phyloP scores from a whole-genome alignment of 2,329 filamentous ascomycete genomes.

The Cordyceps cateniannulata region DNA sequence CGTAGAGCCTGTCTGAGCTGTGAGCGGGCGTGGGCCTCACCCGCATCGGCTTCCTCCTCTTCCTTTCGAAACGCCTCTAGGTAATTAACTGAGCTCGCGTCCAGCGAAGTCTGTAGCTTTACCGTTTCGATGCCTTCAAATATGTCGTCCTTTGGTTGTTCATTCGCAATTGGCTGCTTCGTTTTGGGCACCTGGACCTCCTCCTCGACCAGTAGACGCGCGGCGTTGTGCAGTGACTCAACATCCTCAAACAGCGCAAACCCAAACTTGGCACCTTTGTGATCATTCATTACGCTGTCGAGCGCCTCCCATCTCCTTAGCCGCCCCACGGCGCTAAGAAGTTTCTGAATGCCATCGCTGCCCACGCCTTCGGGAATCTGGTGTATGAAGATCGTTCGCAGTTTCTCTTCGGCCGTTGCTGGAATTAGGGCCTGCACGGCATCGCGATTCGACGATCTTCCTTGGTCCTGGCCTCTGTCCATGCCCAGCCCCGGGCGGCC shows the following conservation, averaged over 20 bases:
- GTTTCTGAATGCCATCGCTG: slow-evolving; percentile 67
- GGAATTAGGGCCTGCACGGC: slow-evolving; percentile 64
- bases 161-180: slow-evolving; percentile 54
- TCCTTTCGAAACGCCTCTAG: slow-evolving; percentile 69
- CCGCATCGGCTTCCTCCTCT: slow-evolving; percentile 55
- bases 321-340: slow-evolving; percentile 70
- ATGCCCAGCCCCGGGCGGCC: slow-evolving; percentile 48
- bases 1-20: slow-evolving; percentile 62
- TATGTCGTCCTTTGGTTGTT: slow-evolving; percentile 35
- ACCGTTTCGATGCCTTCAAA: slow-evolving; percentile 60
- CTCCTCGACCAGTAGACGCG: slow-evolving; percentile 77
- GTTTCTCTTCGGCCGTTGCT: slow-evolving; percentile 82
- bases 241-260: slow-evolving; percentile 94
- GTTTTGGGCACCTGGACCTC: slow-evolving; percentile 77
- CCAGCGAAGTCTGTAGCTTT: slow-evolving; percentile 67
- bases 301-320: slow-evolving; percentile 81
- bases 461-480: slow-evolving; percentile 61
- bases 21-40: slow-evolving; percentile 63
- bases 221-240: slow-evolving; percentile 77
- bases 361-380: slow-evolving; percentile 75
- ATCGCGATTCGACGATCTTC: slow-evolving; percentile 61
- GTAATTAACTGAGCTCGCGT: slow-evolving; percentile 76
- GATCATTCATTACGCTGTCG: slow-evolving; percentile 52
- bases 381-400: slow-evolving; percentile 84
- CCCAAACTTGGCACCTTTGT: slow-evolving; percentile 80